Evolutionary conservation across 1,284 basidiomycete genomes (phyloP).

Genomic region (Phlebopus sp.): DNA sequence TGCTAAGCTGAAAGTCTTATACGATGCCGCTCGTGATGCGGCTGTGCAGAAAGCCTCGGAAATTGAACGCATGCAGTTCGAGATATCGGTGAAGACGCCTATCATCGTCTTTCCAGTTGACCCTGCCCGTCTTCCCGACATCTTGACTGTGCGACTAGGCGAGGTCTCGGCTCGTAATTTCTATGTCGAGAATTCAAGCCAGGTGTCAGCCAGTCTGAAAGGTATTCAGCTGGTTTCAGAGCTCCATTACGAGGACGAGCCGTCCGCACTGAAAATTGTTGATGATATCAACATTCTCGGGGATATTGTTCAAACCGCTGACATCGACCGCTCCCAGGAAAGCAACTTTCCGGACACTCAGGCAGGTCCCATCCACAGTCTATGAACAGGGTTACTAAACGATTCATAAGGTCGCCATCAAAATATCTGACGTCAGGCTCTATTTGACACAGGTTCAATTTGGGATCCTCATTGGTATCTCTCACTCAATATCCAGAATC

Average conservation of each 20-base stretch:
- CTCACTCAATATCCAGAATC: slow-evolving; percentile 75
- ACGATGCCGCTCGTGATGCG: slow-evolving; percentile 92
- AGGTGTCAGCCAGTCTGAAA: slow-evolving; percentile 75
- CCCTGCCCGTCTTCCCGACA: slow-evolving; percentile 61
- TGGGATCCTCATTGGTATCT: slow-evolving; percentile 68
- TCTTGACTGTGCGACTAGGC: slow-evolving; percentile 82
- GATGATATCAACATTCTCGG: slow-evolving; percentile 86
- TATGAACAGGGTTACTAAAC: slow-evolving; percentile 5
- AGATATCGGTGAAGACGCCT: slow-evolving; percentile 88
- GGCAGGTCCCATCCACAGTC: slow-evolving; percentile 40
- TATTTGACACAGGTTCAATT: slow-evolving; percentile 93
- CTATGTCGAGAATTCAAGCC: slow-evolving; percentile 61
- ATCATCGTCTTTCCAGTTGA: slow-evolving; percentile 89
- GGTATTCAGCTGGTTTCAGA: slow-evolving; percentile 86
- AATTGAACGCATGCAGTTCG: slow-evolving; percentile 90
- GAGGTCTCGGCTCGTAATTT: slow-evolving; percentile 86
- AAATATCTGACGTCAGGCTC: slow-evolving; percentile 89
- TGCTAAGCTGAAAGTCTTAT: slow-evolving; percentile 88
- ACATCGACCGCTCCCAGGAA: slow-evolving; percentile 49
- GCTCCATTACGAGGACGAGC: slow-evolving; percentile 48
- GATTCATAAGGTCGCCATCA: slow-evolving; percentile 58
- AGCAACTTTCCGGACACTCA: slow-evolving; percentile 64
- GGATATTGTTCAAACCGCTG: slow-evolving; percentile 62
- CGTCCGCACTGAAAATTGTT: slow-evolving; percentile 78
- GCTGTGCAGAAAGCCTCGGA: slow-evolving; percentile 91